Conservation (phyloP, 2,329 filamentous ascomycete species). For the Penicillium sp. region DNA sequence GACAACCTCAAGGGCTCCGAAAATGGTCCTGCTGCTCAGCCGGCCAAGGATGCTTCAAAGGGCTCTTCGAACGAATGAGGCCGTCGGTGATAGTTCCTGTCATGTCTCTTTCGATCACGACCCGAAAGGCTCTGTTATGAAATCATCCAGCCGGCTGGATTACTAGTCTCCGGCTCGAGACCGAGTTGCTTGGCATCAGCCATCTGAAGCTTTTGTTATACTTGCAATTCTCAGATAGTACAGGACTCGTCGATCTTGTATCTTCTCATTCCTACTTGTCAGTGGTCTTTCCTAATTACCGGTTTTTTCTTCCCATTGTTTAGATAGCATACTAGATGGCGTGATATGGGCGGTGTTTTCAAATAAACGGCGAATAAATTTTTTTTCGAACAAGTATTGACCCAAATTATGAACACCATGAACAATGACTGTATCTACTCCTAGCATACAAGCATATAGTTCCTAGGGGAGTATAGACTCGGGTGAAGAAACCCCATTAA, state of each 20-base stretch:
- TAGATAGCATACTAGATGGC: conserved; percentile 17
- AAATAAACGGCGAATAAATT: too few relatives aligned
- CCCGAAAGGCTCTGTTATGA: neutral
- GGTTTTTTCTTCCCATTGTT: conserved; percentile 3
- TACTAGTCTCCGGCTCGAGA: neutral
- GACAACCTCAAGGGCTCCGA: conserved; percentile 19
- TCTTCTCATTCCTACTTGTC: neutral
- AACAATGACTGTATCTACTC: too few relatives aligned
- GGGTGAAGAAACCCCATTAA: conserved; percentile 20
- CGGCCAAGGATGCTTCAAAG: conserved; percentile 15
- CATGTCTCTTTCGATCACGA: neutral
- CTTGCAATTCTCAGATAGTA: neutral
- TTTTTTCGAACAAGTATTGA: neutral
- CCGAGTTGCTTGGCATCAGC: neutral
- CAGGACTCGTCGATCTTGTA: neutral
- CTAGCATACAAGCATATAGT: conserved; percentile 21
- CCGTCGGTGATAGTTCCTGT: neutral
- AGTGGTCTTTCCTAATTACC: conserved; percentile 5
- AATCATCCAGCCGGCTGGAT: conserved; percentile 15
- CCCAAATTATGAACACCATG: too few relatives aligned
- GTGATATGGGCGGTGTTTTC: conserved; percentile 5
- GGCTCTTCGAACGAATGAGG: conserved; percentile 6
- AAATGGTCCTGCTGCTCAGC: conserved; percentile 23
- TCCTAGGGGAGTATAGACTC: neutral
- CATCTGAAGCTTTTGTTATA: neutral